phyloP scores from a whole-genome alignment of 208 protist species.

The Trypanosoma platydactyli region DNA sequence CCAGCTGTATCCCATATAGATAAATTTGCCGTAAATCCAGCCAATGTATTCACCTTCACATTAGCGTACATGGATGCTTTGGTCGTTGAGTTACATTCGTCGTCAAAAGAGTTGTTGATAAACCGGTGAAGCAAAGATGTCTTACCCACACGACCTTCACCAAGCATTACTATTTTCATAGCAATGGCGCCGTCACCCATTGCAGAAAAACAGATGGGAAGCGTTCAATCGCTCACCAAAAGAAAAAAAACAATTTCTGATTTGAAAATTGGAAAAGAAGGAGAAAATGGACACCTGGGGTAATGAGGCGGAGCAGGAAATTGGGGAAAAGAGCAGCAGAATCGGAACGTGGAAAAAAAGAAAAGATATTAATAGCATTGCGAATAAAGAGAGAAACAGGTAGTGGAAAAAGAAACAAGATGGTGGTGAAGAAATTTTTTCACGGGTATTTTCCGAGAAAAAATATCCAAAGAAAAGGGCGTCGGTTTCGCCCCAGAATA shows the following conservation, averaged over 20 bases:
- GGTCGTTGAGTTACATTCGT: conserved; percentile 30
- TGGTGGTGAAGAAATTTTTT: no score
- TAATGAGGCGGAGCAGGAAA: no score
- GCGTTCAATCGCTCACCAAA: background rate
- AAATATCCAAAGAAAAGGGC: no score
- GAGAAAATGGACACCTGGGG: no score
- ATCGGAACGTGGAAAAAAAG: no score
- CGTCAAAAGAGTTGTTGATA: conserved; percentile 31
- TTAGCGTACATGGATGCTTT: conserved; percentile 41
- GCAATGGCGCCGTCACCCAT: conserved; percentile 13
- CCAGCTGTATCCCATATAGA: conserved; percentile 86
- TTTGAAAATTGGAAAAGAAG: background rate
- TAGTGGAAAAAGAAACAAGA: no score
- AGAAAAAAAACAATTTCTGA: background rate
- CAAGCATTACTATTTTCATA: conserved; percentile 43
- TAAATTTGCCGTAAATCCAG: conserved; percentile 7
- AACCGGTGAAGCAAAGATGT: conserved; percentile 40
- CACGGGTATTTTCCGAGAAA: no score
- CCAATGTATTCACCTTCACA: conserved; percentile 26
- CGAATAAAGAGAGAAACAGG: no score
- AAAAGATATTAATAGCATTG: no score
- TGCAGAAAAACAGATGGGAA: background rate
- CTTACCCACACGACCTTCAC: conserved; percentile 49
- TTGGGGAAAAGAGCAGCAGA: no score
- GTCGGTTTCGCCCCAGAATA: no score